Evolutionary conservation across 2,329 filamentous ascomycete genomes (phyloP).

Genomic region (Aspergillus transmontanensis): DNA sequence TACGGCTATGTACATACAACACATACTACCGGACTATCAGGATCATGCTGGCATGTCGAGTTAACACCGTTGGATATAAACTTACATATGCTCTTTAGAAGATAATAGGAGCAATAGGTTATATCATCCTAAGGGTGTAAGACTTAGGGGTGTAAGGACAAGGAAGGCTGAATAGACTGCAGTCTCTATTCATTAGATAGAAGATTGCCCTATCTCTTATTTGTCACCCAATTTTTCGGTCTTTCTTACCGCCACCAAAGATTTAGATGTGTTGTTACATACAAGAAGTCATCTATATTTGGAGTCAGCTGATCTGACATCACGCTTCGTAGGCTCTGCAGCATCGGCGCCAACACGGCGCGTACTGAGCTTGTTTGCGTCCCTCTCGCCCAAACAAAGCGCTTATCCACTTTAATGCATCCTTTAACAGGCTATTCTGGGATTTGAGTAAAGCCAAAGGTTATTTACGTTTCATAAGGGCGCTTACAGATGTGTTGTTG

Average conservation of each 20-base stretch:
- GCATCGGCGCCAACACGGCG: conserved; percentile 27
- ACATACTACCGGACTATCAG: background rate
- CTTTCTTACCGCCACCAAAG: background rate
- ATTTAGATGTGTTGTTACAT: background rate
- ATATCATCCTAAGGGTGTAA: background rate
- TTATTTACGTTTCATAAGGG: conserved; percentile 31
- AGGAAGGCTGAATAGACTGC: background rate
- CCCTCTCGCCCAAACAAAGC: conserved; percentile 16
- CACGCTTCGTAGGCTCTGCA: conserved; percentile 15
- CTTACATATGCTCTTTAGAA: background rate
- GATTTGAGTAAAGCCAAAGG: conserved; percentile 9
- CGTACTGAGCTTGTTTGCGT: conserved; percentile 19
- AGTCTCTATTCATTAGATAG: background rate
- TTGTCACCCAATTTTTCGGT: background rate
- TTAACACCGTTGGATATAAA: background rate
- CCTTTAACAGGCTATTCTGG: conserved; percentile 5
- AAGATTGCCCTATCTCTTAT: background rate
- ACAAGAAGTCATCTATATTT: conserved; percentile 6
- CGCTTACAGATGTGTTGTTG: conserved; percentile 29
- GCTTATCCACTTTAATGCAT: conserved; percentile 9
- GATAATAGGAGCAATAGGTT: background rate
- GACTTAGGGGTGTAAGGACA: background rate
- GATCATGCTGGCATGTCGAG: background rate
- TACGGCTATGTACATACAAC: background rate
- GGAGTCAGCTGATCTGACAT: conserved; percentile 23